Conservation (phyloP, 805 yeast species). For the Metschnikowia dekortorum region DNA sequence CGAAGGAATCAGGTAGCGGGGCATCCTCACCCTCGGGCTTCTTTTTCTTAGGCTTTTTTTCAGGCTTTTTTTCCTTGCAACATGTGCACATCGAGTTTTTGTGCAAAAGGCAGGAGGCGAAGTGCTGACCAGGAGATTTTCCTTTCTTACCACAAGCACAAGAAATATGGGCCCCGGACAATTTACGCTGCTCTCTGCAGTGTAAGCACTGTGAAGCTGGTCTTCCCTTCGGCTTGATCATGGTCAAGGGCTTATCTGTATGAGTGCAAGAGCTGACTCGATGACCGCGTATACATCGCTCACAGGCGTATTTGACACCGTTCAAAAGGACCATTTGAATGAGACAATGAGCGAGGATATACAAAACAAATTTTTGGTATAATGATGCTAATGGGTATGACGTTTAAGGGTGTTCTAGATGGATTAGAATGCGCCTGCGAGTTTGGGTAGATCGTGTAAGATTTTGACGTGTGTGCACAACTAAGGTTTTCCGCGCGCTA, state of each 20-base stretch:
- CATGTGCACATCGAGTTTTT: conserved; percentile 41
- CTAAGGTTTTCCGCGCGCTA: conserved; percentile 2
- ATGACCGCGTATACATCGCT: conserved; percentile 93
- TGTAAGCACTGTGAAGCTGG: conserved; percentile 90
- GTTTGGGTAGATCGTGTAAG: conserved; percentile 1
- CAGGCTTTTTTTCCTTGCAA: conserved; percentile 19
- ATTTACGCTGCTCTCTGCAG: conserved; percentile 71
- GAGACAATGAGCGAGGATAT: not conserved
- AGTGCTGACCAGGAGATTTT: conserved; percentile 35
- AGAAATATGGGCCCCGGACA: conserved; percentile 59
- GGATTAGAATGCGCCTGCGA: not conserved
- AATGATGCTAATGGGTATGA: not conserved
- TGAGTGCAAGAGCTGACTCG: conserved; percentile 93
- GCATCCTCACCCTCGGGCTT: not conserved
- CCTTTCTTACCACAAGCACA: conserved; percentile 68
- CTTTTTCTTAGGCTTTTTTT: conserved; percentile 13
- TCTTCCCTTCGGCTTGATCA: conserved; percentile 95
- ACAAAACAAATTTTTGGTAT: not conserved
- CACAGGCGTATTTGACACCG: conserved; percentile 95
- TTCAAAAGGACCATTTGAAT: conserved; percentile 83
- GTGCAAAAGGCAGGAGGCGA: conserved; percentile 35
- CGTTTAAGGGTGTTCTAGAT: not conserved
- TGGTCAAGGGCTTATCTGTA: conserved; percentile 81
- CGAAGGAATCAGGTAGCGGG: not conserved
- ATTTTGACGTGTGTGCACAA: not conserved